Evolutionary conservation across 345 rosid species (phyloP).

Genomic region (Odontarrhena argentea): DNA sequence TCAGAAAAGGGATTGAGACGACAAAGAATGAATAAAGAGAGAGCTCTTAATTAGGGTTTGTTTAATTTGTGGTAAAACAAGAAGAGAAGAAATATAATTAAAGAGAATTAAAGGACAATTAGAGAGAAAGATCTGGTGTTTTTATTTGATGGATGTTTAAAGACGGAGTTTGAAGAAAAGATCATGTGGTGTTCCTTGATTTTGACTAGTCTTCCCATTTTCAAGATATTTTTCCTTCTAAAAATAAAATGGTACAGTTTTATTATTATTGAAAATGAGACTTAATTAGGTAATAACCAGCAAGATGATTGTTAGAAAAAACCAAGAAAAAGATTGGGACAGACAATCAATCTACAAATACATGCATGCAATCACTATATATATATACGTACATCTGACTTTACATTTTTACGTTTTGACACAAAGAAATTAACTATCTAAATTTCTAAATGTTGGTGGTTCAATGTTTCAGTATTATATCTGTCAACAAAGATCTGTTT

Average conservation of each 20-base stretch:
- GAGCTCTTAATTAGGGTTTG: neutral
- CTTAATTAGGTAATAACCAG: too few relatives aligned
- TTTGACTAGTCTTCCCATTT: constrained; percentile 21
- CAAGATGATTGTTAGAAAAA: too few relatives aligned
- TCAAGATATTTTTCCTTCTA: neutral
- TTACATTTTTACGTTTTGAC: too few relatives aligned
- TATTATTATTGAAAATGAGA: too few relatives aligned
- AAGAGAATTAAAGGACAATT: neutral
- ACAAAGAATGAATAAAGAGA: neutral
- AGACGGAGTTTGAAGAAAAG: constrained; percentile 21
- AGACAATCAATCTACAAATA: too few relatives aligned
- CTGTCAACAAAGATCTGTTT: too few relatives aligned
- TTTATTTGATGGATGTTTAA: constrained; percentile 30
- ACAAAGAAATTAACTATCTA: too few relatives aligned
- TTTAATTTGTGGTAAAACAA: neutral
- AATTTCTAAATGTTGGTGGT: too few relatives aligned
- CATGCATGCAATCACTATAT: too few relatives aligned
- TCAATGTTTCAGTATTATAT: too few relatives aligned
- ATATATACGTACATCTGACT: too few relatives aligned
- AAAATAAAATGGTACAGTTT: constrained; percentile 7
- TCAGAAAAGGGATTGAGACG: neutral
- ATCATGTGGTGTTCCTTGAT: constrained; percentile 38
- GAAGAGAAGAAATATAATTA: constrained; percentile 25
- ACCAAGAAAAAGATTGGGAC: too few relatives aligned
- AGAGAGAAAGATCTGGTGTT: constrained; percentile 13